These are phyloP conservation scores for Hamamelis virginiana DNA, from an alignment of 164 flowering plant species.

Conservation along the genomic window DNA sequence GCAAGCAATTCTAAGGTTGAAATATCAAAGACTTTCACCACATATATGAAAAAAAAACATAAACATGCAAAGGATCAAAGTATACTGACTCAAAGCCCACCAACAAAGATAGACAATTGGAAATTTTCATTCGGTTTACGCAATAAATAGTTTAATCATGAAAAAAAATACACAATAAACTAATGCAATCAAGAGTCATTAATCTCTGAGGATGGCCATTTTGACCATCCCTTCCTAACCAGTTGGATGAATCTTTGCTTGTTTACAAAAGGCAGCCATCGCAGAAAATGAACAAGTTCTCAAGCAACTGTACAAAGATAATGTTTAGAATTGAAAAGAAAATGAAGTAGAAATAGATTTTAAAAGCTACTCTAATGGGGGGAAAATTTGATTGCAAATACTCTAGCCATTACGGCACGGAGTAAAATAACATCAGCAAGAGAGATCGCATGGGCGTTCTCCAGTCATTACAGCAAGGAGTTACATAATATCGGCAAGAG, in stretches of 20 bases:
- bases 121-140: no score
- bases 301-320: constrained; percentile 17
- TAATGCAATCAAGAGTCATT: background rate
- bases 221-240: constrained; percentile 5
- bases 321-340: background rate
- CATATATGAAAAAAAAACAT: no score
- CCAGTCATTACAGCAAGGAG: background rate
- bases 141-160: background rate
- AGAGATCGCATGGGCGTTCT: background rate
- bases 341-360: no score
- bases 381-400: constrained; percentile 2
- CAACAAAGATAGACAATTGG: no score
- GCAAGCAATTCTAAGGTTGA: no score
- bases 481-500: background rate
- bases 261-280: constrained; percentile 1
- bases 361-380: background rate
- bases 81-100: no score
- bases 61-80: background rate
- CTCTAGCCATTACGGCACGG: background rate
- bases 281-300: background rate
- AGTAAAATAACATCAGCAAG: no score
- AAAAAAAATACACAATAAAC: background rate
- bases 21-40: background rate
- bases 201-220: background rate
- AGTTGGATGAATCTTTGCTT: background rate